Percentiles rank a stretch among this genome's conserved stretches.
Evolutionary conservation across 2,329 filamentous ascomycete genomes (phyloP).

Genomic region (Lecanicillium sp.): DNA sequence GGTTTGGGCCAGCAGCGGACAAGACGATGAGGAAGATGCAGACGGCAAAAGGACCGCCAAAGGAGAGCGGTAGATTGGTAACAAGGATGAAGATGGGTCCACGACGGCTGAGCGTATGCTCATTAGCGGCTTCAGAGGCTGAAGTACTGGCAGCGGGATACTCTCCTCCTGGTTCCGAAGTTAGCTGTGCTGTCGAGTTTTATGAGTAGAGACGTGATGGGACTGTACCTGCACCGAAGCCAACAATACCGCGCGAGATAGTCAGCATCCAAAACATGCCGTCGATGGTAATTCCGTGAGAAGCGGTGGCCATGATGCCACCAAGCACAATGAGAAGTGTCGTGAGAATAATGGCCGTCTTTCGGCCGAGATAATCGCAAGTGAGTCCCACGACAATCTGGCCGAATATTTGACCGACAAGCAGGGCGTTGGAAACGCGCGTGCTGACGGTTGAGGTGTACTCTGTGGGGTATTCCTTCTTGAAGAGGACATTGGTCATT

Average conservation of each 20-base stretch:
- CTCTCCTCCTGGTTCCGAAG: constrained; percentile 22
- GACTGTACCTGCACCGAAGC: constrained; percentile 31
- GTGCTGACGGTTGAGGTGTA: constrained; percentile 30
- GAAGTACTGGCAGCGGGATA: constrained; percentile 39
- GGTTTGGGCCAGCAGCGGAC: constrained; percentile 23
- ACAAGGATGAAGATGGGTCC: constrained; percentile 38
- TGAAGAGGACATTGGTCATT: constrained; percentile 23
- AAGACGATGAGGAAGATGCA: constrained; percentile 39
- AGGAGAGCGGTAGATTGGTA: constrained; percentile 27
- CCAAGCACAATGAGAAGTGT: constrained; percentile 39
- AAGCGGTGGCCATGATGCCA: constrained; percentile 37
- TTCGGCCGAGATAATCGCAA: constrained; percentile 40
- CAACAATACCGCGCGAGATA: constrained; percentile 38
- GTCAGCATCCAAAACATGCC: constrained; percentile 48
- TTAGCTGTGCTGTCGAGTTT: not conserved
- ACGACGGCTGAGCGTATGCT: constrained; percentile 28
- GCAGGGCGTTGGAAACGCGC: constrained; percentile 31
- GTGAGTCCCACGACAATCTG: constrained; percentile 32
- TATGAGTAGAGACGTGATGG: too few relatives aligned
- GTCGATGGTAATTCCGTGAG: constrained; percentile 33
- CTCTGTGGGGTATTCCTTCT: constrained; percentile 23
- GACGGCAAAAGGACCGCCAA: constrained; percentile 29
- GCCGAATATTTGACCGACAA: constrained; percentile 35
- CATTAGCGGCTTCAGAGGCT: constrained; percentile 39
- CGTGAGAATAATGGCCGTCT: constrained; percentile 37